These are phyloP conservation scores for Fomitopsis serialis DNA, from an alignment of 768 basidiomycete genomes.

Conservation along the genomic window DNA sequence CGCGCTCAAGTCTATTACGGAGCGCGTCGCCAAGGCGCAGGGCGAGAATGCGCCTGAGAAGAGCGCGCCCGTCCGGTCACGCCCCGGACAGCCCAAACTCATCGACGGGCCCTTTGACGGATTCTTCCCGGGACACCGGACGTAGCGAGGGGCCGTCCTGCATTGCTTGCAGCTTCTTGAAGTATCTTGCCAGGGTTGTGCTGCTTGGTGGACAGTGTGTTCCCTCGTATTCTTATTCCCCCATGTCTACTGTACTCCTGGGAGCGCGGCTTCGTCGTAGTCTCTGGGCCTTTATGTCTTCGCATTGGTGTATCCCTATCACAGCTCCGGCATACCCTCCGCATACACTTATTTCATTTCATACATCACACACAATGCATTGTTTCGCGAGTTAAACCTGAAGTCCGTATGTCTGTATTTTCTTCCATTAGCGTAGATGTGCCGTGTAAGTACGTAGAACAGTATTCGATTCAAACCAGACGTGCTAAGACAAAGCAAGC, in stretches of 20 bases:
- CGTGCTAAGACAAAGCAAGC: too few relatives aligned
- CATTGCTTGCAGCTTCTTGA: not conserved
- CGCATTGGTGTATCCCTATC: not conserved
- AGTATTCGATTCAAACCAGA: too few relatives aligned
- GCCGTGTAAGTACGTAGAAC: too few relatives aligned
- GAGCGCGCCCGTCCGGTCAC: not conserved
- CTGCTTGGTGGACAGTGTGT: not conserved
- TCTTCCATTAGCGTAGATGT: too few relatives aligned
- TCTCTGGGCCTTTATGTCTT: not conserved
- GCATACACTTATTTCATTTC: not conserved
- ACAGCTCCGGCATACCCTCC: not conserved
- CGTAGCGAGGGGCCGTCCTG: not conserved
- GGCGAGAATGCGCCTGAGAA: conserved; percentile 41
- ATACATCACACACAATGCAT: not conserved
- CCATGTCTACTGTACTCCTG: not conserved
- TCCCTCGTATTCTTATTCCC: not conserved
- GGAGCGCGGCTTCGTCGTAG: not conserved
- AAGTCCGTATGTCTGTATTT: too few relatives aligned
- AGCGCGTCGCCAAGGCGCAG: conserved; percentile 40
- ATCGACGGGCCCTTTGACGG: conserved; percentile 17
- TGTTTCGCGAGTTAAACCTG: too few relatives aligned
- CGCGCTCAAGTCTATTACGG: conserved; percentile 51
- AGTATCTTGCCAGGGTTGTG: too few relatives aligned
- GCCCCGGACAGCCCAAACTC: not conserved
- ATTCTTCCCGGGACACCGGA: conserved; percentile 12